Conservation (phyloP, 2,329 filamentous ascomycete species). For the Cryphonectria parasitica region DNA sequence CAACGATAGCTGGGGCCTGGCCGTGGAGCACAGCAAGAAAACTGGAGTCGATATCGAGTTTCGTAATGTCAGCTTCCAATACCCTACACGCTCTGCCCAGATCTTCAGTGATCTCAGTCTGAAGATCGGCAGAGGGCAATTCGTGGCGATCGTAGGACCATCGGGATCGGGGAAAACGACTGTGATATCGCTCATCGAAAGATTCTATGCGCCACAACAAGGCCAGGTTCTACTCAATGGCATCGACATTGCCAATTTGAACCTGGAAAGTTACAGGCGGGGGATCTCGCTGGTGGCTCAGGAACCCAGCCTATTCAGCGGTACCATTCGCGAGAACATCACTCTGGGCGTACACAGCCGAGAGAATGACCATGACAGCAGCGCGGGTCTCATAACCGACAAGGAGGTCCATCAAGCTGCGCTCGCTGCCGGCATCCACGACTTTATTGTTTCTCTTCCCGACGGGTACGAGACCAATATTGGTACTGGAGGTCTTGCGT, state of each 20-base stretch:
- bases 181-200: slow-evolving; percentile 55
- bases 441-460: slow-evolving; percentile 30
- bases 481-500: slow-evolving; percentile 22
- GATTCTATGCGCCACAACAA: slow-evolving; percentile 48
- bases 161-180: slow-evolving; percentile 40
- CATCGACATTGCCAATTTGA: slow-evolving; percentile 56
- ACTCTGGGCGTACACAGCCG: slow-evolving; percentile 36
- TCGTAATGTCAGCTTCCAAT: slow-evolving; percentile 22
- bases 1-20: slow-evolving; percentile 39
- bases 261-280: slow-evolving; percentile 53
- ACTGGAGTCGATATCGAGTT: slow-evolving; percentile 26
- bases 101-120: slow-evolving; percentile 18
- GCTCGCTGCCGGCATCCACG: slow-evolving; percentile 37
- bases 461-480: slow-evolving; percentile 27
- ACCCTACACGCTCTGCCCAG: slow-evolving; percentile 18
- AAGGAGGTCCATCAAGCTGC: slow-evolving; percentile 35
- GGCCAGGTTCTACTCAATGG: slow-evolving; percentile 61
- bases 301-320: slow-evolving; percentile 61
- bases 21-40: slow-evolving; percentile 33
- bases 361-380: neutral
- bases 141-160: slow-evolving; percentile 40
- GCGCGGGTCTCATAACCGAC: slow-evolving; percentile 27
- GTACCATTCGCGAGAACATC: slow-evolving; percentile 44
- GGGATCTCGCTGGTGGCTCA: slow-evolving; percentile 59
- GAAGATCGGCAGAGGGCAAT: slow-evolving; percentile 30